Conservation (phyloP, 495 filamentous ascomycete species). For the Penicillium flavigenum region DNA sequence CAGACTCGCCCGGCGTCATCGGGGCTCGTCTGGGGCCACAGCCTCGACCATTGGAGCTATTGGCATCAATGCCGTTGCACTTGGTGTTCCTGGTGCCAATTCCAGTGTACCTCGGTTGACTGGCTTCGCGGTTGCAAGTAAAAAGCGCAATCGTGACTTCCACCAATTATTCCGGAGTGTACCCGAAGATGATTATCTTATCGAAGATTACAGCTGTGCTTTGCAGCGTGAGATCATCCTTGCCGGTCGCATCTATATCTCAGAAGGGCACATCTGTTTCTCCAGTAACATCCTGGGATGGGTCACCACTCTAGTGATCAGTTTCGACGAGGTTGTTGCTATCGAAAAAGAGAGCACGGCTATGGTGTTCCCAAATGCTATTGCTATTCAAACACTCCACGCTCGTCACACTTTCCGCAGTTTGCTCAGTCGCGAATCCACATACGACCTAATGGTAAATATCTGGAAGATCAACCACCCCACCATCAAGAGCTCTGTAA, state of each 20-base stretch:
- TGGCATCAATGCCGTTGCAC: conserved; percentile 59
- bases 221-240: conserved; percentile 93
- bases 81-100: conserved; percentile 61
- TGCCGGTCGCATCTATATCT: conserved; percentile 92
- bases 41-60: conserved; percentile 69
- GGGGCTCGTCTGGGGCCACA: conserved; percentile 84
- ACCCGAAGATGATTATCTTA: conserved; percentile 95
- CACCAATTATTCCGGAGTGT: conserved; percentile 93
- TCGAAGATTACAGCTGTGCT: conserved; percentile 97
- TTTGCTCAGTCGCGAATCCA: conserved; percentile 89
- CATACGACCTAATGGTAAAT: conserved; percentile 93
- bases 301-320: conserved; percentile 95
- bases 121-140: conserved; percentile 93
- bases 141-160: conserved; percentile 94
- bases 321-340: conserved; percentile 94
- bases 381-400: conserved; percentile 94
- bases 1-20: conserved; percentile 68
- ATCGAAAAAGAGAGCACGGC: conserved; percentile 97
- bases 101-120: conserved; percentile 72
- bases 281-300: conserved; percentile 98
- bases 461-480: conserved; percentile 98
- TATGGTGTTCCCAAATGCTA: conserved; percentile 93
- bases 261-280: conserved; percentile 96
- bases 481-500: conserved; percentile 79
- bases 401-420: conserved; percentile 95